phyloP scores from a whole-genome alignment of 345 rosid genomes.

The Populus ilicifolia region DNA sequence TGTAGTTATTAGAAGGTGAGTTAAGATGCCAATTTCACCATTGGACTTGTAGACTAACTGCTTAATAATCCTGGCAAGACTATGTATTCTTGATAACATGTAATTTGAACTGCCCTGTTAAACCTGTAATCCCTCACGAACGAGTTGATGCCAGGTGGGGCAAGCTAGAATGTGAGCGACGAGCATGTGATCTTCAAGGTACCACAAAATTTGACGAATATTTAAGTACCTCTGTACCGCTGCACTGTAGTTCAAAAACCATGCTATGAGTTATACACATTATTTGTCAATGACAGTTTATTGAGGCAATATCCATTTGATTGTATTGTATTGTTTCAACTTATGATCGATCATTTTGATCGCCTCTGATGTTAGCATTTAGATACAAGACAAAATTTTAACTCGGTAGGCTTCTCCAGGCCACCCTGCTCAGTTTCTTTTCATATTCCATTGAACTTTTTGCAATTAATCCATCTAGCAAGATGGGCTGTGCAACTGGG shows the following conservation, averaged over 20 bases:
- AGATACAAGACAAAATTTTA: not conserved
- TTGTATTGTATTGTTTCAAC: not conserved
- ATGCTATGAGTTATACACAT: not conserved
- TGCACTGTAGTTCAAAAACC: not conserved
- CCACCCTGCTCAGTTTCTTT: not conserved
- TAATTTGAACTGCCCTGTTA: constrained; percentile 58
- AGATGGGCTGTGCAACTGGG: not conserved
- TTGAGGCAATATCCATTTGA: not conserved
- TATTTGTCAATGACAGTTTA: not conserved
- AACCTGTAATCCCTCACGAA: constrained; percentile 64
- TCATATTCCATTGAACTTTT: not conserved
- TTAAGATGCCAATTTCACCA: not conserved
- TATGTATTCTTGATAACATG: not conserved
- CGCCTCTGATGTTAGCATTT: not conserved
- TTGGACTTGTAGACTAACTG: not conserved
- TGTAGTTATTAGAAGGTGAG: constrained; percentile 85
- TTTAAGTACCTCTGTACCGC: not conserved
- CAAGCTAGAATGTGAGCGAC: constrained; percentile 89
- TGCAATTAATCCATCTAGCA: not conserved
- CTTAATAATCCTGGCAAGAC: not conserved
- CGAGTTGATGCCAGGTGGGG: constrained; percentile 98
- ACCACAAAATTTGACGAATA: constrained; percentile 19
- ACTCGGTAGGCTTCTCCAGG: not conserved
- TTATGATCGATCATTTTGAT: not conserved
- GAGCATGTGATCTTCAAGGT: constrained; percentile 78